Base-by-base conservation (phyloP, 257 asterid genomes). In the Linaria vulgaris region DNA sequence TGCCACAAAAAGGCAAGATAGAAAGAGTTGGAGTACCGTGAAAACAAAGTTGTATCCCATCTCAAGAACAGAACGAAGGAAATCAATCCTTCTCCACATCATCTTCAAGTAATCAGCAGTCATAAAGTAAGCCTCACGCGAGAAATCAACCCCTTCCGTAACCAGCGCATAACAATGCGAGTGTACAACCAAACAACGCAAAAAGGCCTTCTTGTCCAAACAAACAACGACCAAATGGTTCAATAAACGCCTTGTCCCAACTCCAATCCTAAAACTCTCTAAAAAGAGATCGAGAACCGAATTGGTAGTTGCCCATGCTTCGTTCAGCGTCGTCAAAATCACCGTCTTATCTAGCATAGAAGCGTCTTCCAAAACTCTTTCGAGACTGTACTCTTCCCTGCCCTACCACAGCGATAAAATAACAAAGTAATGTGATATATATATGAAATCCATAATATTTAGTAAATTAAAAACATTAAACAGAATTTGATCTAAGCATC, bases 1-100 rank as follows among this genome's bases (percentile, higher is more conserved):
- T 6, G 56, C 37, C 73, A 49, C 41, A 59, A 23, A 10, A 24
- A 62, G 61, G 47, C 61, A 43, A 19, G 0, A 37, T 25, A 52
- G 13, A 44, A 55, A 62, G 80, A 73, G 14, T 37, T 69, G 52
- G 68, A 69, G 34, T 80, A 85, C 94, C 69, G 94, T 85, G 70
- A 85, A 85, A 63, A 79, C 82, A 59, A 82, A 85, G 76, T 80
- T 80, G 72, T 74, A 82, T 25, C 90, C 94, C 90, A 85, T 68
- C 69, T 85, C 85, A 34, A 85, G 83, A 69, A 85, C 82, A 53
- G 90, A 76, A 39, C 73, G 76, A 38, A 85, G 81, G 70, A 83
- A 85, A 64, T 83, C 71, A 71, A 85, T 83, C 79, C 94, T 75
- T 62, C 79, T 82, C 94, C 89, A 85, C 90, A 85, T 85, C 94